Percentiles rank a stretch among this genome's conserved stretches.
These are phyloP conservation scores for Metschnikowia koreensis DNA, from an alignment of 805 yeast genomes.

Conservation along the genomic window DNA sequence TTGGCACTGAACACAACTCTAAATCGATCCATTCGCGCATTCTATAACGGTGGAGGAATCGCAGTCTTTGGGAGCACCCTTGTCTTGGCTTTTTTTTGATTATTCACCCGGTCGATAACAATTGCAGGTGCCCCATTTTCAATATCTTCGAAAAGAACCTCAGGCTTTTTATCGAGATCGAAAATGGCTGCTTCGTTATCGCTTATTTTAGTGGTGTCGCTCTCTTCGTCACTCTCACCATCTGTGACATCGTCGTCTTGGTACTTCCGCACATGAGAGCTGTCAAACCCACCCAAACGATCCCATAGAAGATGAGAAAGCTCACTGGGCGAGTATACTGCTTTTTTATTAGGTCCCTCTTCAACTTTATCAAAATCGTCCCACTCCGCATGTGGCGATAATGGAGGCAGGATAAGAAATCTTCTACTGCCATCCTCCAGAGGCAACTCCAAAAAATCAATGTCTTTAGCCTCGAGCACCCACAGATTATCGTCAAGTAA, in stretches of 20 bases:
- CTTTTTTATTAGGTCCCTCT: constrained; percentile 38
- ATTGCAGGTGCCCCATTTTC: constrained; percentile 42
- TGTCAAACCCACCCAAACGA: constrained; percentile 40
- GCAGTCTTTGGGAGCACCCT: constrained; percentile 31
- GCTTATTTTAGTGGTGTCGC: not conserved
- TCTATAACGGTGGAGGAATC: constrained; percentile 30
- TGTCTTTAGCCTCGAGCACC: constrained; percentile 13
- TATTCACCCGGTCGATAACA: constrained; percentile 32
- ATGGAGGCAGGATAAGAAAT: constrained; percentile 45
- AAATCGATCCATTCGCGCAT: not conserved
- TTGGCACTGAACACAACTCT: too few relatives aligned
- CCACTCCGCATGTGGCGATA: constrained; percentile 46
- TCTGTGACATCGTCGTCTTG: constrained; percentile 18
- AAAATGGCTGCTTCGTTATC: constrained; percentile 1
- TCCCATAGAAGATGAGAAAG: constrained; percentile 46
- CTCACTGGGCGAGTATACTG: constrained; percentile 38
- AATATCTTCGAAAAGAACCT: constrained; percentile 37
- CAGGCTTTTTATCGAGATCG: constrained; percentile 33
- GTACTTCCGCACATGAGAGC: constrained; percentile 32
- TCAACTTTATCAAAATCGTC: constrained; percentile 41
- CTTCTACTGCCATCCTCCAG: constrained; percentile 36
- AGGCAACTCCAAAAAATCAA: constrained; percentile 40
- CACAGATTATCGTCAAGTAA: constrained; percentile 16
- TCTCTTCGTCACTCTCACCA: constrained; percentile 6
- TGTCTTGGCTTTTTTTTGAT: constrained; percentile 12